Evolutionary conservation across 768 basidiomycete species (phyloP).

Genomic region (Hortiboletus flavorubellus): DNA sequence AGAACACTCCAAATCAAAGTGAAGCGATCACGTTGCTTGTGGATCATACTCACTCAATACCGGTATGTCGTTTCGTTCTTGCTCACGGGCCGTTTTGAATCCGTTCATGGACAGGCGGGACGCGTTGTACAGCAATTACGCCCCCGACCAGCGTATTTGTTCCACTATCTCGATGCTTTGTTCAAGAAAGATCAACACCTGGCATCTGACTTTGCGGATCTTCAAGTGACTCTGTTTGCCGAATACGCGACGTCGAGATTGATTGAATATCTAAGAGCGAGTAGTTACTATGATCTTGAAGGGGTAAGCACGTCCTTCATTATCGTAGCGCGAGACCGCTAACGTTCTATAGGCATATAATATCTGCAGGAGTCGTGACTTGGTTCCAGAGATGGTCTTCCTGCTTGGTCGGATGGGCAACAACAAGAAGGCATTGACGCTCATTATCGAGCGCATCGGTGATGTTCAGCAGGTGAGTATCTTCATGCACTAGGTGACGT

Average conservation of each 20-base stretch:
- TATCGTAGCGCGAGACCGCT: background rate
- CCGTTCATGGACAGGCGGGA: slow-evolving; percentile 52
- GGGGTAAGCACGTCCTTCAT: slow-evolving; percentile 41
- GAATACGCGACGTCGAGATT: slow-evolving; percentile 76
- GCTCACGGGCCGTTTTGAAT: background rate
- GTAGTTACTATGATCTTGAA: slow-evolving; percentile 89
- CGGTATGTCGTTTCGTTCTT: slow-evolving; percentile 47
- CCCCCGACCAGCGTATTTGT: slow-evolving; percentile 74
- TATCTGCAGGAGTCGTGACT: slow-evolving; percentile 79
- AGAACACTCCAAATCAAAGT: slow-evolving; percentile 47
- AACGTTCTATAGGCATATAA: slow-evolving; percentile 63
- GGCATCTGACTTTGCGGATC: slow-evolving; percentile 77
- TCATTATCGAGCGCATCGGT: slow-evolving; percentile 93
- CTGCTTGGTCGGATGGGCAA: slow-evolving; percentile 96
- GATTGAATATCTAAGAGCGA: slow-evolving; percentile 89
- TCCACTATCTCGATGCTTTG: slow-evolving; percentile 89
- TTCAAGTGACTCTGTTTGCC: slow-evolving; percentile 89
- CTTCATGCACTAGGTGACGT: background rate
- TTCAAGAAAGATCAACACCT: slow-evolving; percentile 83
- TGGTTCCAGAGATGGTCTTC: slow-evolving; percentile 97
- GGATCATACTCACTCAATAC: slow-evolving; percentile 94
- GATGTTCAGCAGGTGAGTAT: slow-evolving; percentile 80
- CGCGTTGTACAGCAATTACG: slow-evolving; percentile 88
- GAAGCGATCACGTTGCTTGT: slow-evolving; percentile 86
- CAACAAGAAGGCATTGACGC: slow-evolving; percentile 88